A percentile compares a stretch with the other conserved stretches of the same genome.
These are phyloP conservation scores for Talaromyces sp. DNA, from an alignment of 2,329 filamentous ascomycete species.

Conservation along the genomic window DNA sequence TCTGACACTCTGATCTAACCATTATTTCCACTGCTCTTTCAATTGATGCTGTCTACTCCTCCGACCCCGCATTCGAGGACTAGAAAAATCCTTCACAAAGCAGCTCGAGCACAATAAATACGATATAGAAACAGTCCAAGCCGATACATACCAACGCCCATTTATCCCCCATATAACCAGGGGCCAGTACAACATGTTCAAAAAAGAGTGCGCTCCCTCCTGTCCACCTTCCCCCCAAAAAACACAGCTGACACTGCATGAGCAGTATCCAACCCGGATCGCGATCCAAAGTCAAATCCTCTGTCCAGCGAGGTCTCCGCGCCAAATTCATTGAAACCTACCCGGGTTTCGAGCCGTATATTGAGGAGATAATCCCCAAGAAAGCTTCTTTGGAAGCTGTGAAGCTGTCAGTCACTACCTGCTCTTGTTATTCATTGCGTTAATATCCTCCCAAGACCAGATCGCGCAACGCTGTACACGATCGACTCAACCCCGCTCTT, in stretches of 20 bases:
- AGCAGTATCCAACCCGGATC: conserved; percentile 66
- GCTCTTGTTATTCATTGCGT: not conserved
- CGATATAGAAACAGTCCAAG: not conserved
- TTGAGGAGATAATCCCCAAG: conserved; percentile 93
- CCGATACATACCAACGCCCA: not conserved
- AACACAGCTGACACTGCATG: not conserved
- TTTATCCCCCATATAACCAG: not conserved
- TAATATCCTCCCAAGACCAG: conserved; percentile 50
- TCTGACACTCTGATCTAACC: not conserved
- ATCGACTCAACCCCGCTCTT: conserved; percentile 75
- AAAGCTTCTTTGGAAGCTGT: conserved; percentile 85
- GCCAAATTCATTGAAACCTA: conserved; percentile 77
- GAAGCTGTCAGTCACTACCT: conserved; percentile 60
- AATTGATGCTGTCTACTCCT: not conserved
- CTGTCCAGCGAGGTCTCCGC: conserved; percentile 81
- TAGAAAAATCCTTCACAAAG: not conserved
- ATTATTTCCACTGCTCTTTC: not conserved
- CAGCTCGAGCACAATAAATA: not conserved
- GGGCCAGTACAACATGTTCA: conserved; percentile 63
- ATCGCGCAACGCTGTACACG: conserved; percentile 83
- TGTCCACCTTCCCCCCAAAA: not conserved
- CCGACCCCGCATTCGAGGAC: not conserved
- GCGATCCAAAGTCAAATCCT: conserved; percentile 97
- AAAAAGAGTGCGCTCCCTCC: conserved; percentile 69
- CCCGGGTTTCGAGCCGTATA: conserved; percentile 76